Evolutionary conservation across 306 rosid species (phyloP), one percentile per base, ranked within the genome.

Genomic region (Acmispon strigosus): DNA sequence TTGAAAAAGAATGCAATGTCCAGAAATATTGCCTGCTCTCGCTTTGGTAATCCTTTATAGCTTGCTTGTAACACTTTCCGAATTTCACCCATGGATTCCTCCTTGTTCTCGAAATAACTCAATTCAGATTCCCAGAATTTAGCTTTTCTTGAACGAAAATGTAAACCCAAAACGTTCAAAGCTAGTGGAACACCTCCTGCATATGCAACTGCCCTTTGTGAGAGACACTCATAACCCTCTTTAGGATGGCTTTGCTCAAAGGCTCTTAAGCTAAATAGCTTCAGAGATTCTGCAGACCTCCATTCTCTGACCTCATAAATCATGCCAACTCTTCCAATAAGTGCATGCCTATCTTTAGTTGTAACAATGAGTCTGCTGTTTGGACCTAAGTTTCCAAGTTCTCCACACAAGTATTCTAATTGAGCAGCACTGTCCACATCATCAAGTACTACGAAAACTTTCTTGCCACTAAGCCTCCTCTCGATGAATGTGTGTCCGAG

Each of bases 391-490:
- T 12, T 0, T 4, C 9, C 0, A 1, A 0, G 14, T 1, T 66
- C 60, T 10, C 29, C 13, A 3, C 50, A 41, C 16, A 79, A 49
- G 32, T 50, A 19, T 10, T 79, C 75, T 1, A 79, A 42, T 11
- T 17, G 66, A 0, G 66, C 19, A 0, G 3, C 10, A 19, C 17
- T 59, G n/a, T 57, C 42, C 8, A 79, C 16, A 8, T 73, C 69
- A 60, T 79, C 79, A 32, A 73, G 60, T 6, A 79, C 75, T 32
- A 79, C 20, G 0, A 73, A 32, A 73, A 67, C 66, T 4, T 43
- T 59, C 15, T 67, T 73, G 5, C 61, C 1, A 0, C 18, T 13
- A 1, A 78, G 66, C 10, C 71, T 73, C 12, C 50, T 72, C 63
- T 12, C 37, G 13, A 5, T 0, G 8, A 56, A 56, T 17, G 68